A percentile compares a stretch with the other conserved stretches of the same genome.
Conservation (phyloP, 2,329 filamentous ascomycete genomes). For the Atkinsonella hypoxylon region DNA sequence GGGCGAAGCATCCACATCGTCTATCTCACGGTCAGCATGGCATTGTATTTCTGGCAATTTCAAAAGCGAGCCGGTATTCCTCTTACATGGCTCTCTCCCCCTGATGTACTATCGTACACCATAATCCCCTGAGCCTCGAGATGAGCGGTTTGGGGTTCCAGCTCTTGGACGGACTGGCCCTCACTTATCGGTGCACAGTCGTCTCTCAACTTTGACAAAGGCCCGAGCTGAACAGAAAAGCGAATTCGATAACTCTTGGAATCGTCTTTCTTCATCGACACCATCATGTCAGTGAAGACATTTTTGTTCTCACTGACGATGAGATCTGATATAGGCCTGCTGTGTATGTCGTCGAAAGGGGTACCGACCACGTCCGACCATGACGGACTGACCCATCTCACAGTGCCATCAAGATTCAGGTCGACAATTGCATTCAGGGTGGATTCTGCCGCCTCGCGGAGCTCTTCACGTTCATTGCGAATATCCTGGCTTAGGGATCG, state of each 20-base stretch:
- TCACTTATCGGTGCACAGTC: constrained; percentile 26
- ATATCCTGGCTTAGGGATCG: constrained; percentile 76
- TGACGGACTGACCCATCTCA: constrained; percentile 93
- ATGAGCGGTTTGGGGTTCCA: constrained; percentile 42
- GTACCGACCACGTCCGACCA: constrained; percentile 92
- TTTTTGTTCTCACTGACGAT: constrained; percentile 66
- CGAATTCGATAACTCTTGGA: constrained; percentile 83
- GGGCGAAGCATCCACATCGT: constrained; percentile 99
- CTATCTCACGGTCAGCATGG: constrained; percentile 30
- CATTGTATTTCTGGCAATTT: background rate
- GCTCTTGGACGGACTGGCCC: constrained; percentile 24
- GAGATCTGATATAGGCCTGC: constrained; percentile 67
- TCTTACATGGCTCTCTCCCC: constrained; percentile 81
- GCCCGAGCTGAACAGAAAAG: constrained; percentile 61
- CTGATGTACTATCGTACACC: constrained; percentile 83
- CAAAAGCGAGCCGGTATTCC: background rate
- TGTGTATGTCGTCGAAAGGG: constrained; percentile 57
- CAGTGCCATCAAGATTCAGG: constrained; percentile 75
- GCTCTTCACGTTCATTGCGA: constrained; percentile 81
- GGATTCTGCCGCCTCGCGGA: constrained; percentile 91
- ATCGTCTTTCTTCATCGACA: constrained; percentile 85
- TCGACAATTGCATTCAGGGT: constrained; percentile 95
- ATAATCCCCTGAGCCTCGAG: constrained; percentile 97
- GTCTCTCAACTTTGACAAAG: constrained; percentile 51
- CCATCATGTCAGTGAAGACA: constrained; percentile 72